These are phyloP conservation scores for Leucogyrophana mollusca DNA, from an alignment of 768 basidiomycete genomes.

Conservation along the genomic window DNA sequence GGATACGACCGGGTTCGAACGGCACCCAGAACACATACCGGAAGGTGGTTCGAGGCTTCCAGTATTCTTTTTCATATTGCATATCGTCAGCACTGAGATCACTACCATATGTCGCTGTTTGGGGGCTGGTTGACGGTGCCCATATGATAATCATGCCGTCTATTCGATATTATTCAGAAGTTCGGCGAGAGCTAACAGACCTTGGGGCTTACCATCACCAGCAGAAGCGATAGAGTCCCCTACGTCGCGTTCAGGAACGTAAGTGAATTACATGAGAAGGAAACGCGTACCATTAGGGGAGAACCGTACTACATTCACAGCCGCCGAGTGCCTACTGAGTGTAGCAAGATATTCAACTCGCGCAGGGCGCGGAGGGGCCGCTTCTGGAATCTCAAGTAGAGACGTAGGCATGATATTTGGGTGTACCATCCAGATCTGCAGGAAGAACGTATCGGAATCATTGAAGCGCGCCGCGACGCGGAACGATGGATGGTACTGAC, in stretches of 20 bases:
- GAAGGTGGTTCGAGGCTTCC: slow-evolving; percentile 87
- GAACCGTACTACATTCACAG: slow-evolving; percentile 95
- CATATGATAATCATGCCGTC: slow-evolving; percentile 98
- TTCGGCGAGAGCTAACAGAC: slow-evolving; percentile 7
- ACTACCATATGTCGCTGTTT: slow-evolving; percentile 75
- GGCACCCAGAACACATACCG: slow-evolving; percentile 45
- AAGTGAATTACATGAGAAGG: slow-evolving; percentile 1
- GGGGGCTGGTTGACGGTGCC: slow-evolving; percentile 78
- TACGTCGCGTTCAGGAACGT: slow-evolving; percentile 26
- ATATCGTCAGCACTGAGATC: slow-evolving; percentile 76
- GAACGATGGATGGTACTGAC: slow-evolving; percentile 50
- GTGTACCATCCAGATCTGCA: slow-evolving; percentile 90
- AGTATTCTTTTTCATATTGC: slow-evolving; percentile 91
- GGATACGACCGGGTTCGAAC: slow-evolving; percentile 6
- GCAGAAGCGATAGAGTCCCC: slow-evolving; percentile 94
- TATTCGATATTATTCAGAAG: slow-evolving; percentile 27
- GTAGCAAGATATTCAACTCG: slow-evolving; percentile 96
- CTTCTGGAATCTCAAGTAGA: slow-evolving; percentile 38
- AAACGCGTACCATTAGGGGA: slow-evolving; percentile 80
- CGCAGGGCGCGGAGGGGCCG: slow-evolving; percentile 55
- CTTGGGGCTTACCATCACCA: slow-evolving; percentile 77
- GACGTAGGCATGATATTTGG: slow-evolving; percentile 80
- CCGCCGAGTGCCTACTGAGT: slow-evolving; percentile 86
- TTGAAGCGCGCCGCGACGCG: slow-evolving; percentile 9
- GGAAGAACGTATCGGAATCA: slow-evolving; percentile 3